Percentiles rank a stretch among this genome's conserved stretches.
phyloP scores from a whole-genome alignment of 208 protist species.

The Borovskyia barvae region DNA sequence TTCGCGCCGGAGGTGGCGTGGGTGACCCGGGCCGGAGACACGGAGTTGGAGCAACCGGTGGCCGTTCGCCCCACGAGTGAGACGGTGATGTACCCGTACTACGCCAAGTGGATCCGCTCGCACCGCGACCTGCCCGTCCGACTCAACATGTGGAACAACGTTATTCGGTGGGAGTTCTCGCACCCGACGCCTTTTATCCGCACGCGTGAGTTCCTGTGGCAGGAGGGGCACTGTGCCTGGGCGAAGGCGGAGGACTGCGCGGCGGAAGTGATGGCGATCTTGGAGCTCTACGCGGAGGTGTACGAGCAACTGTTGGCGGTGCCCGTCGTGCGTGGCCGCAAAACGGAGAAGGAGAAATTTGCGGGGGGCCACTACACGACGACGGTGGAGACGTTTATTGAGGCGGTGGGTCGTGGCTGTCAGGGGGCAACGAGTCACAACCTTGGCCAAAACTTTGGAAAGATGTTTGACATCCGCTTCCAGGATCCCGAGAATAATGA shows the following conservation, averaged over 20 bases:
- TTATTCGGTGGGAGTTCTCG: conserved; percentile 99
- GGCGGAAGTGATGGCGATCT: conserved; percentile 93
- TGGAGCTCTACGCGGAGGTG: conserved; percentile 94
- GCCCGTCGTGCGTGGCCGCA: conserved; percentile 95
- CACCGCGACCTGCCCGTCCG: conserved; percentile 98
- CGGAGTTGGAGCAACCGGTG: conserved; percentile 92
- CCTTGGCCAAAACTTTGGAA: conserved; percentile 97
- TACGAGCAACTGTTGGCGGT: conserved; percentile 98
- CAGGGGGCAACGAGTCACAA: conserved; percentile 96
- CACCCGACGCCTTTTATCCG: conserved; percentile 99
- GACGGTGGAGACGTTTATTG: conserved; percentile 98
- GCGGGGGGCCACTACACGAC: conserved; percentile 98
- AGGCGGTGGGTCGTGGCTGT: conserved; percentile 95
- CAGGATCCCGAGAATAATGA: conserved; percentile 89
- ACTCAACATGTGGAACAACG: conserved; percentile 98
- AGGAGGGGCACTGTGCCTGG: conserved; percentile 98
- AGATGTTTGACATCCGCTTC: conserved; percentile 98
- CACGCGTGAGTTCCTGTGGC: conserved; percentile 99
- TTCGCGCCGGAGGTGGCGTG: conserved; percentile 97
- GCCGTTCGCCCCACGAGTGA: conserved; percentile 99
- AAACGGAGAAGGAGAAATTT: conserved; percentile 99
- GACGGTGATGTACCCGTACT: conserved; percentile 99
- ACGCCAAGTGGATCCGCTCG: conserved; percentile 97
- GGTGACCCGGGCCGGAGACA: conserved; percentile 88
- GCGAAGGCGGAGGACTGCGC: conserved; percentile 92